These are phyloP conservation scores for Theobroma grandiflorum DNA, from an alignment of 441 rosid species.

Conservation along the genomic window DNA sequence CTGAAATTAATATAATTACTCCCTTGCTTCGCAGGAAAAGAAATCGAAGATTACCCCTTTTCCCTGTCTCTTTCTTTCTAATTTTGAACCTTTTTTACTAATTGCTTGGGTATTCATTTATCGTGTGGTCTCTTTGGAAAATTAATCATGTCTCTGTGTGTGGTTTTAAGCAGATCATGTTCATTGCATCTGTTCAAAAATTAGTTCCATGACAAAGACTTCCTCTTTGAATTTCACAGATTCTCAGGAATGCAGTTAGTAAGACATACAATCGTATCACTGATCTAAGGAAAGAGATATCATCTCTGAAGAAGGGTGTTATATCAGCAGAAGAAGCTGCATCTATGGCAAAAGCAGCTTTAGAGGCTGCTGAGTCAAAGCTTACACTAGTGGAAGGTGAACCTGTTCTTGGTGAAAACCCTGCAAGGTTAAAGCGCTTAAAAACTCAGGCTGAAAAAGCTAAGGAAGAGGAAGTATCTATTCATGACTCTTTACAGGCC, in stretches of 20 bases:
- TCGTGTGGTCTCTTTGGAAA: background rate
- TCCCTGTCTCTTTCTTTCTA: background rate
- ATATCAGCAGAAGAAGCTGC: conserved; percentile 79
- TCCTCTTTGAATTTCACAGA: conserved; percentile 44
- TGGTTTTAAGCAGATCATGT: background rate
- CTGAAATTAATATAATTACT: background rate
- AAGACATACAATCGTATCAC: conserved; percentile 90
- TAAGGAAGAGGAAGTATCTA: conserved; percentile 70
- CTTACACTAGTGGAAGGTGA: conserved; percentile 88
- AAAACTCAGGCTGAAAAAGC: conserved; percentile 74
- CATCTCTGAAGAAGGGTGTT: conserved; percentile 69
- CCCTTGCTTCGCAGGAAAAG: background rate
- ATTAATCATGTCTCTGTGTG: background rate
- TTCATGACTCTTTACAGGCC: conserved; percentile 79
- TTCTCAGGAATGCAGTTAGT: conserved; percentile 91
- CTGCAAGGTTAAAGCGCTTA: conserved; percentile 81
- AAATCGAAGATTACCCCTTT: background rate
- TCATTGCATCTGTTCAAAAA: conserved; percentile 12
- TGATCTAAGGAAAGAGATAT: conserved; percentile 92
- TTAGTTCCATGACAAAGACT: background rate
- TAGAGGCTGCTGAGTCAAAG: conserved; percentile 87
- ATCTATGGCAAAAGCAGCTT: conserved; percentile 71
- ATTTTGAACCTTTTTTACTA: background rate
- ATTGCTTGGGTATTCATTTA: conserved; percentile 3
- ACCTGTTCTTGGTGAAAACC: conserved; percentile 93